phyloP scores from a whole-genome alignment of 2,329 filamentous ascomycete species.

The Alternaria ventricosa region DNA sequence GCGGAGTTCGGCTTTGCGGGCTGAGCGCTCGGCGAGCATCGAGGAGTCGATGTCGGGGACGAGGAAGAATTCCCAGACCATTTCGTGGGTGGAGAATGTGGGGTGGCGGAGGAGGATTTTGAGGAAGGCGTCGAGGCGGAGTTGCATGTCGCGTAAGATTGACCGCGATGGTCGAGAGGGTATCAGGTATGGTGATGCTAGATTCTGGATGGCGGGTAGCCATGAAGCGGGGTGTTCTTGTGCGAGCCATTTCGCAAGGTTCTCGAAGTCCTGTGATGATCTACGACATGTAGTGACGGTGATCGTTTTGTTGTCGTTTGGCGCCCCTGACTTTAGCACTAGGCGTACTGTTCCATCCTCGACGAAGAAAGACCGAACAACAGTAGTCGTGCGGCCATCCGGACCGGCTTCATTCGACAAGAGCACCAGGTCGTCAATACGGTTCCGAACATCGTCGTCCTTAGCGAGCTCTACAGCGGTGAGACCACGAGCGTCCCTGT shows the following conservation, averaged over 20 bases:
- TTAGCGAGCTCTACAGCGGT: slow-evolving; percentile 97
- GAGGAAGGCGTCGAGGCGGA: slow-evolving; percentile 85
- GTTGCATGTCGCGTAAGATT: slow-evolving; percentile 84
- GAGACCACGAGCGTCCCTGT: slow-evolving; percentile 84
- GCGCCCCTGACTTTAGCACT: slow-evolving; percentile 91
- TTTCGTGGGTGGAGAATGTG: slow-evolving; percentile 94
- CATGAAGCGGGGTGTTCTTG: slow-evolving; percentile 95
- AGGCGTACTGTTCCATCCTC: slow-evolving; percentile 94
- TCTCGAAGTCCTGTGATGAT: slow-evolving; percentile 88
- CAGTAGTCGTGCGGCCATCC: slow-evolving; percentile 85
- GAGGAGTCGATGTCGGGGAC: slow-evolving; percentile 91
- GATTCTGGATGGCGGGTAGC: slow-evolving; percentile 78
- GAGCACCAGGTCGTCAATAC: slow-evolving; percentile 90
- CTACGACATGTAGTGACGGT: slow-evolving; percentile 94
- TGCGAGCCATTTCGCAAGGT: slow-evolving; percentile 80
- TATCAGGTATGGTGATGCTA: slow-evolving; percentile 89
- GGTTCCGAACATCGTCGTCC: slow-evolving; percentile 95
- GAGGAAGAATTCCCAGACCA: slow-evolving; percentile 98
- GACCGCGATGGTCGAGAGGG: slow-evolving; percentile 89
- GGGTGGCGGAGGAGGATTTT: slow-evolving; percentile 86
- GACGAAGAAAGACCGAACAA: slow-evolving; percentile 95
- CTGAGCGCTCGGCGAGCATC: slow-evolving; percentile 87
- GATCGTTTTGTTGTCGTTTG: slow-evolving; percentile 79
- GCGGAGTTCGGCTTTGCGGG: slow-evolving; percentile 82
- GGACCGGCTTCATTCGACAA: slow-evolving; percentile 70